Evolutionary conservation across 2,329 filamentous ascomycete species (phyloP), one percentile per base, ranked within the genome.

Genomic region (Colletotrichum sp.): DNA sequence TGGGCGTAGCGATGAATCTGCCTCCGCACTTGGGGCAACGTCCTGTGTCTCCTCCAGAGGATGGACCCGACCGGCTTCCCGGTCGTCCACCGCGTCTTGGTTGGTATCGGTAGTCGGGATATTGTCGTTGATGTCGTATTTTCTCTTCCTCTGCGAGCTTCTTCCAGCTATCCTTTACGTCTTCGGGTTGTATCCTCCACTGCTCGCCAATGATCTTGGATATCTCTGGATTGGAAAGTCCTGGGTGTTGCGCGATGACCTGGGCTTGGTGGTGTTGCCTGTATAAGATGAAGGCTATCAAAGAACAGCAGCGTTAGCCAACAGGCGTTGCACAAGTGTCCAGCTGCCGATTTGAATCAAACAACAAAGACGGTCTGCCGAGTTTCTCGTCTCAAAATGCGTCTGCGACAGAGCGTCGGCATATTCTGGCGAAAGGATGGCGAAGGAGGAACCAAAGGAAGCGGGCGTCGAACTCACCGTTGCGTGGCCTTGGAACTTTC

Each of bases 121-220:
- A 98, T 85, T 96, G 94, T 78, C 93, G 93, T 81, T 95, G 93
- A 84, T 99, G 97, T 22, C 94, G 93, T 76, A 92, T 88, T 87
- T 98, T 98, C 84, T 98, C 97, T 86, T 98, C 94, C 86, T 97
- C 95, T 76, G 97, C 97, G 72, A 98, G 90, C 76, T 90, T 90
- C 84, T 97, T 98, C 97, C 97, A 99, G 83, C 93, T 91, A 78
- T 93, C 91, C 85, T 98, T 98, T 73, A 93, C 89, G 69, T 94
- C 91, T 28, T 93, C 90, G 6, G 92, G 86, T 81, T 97, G 93
- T 71, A 92, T 90, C 81, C 94, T 93, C 97, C 97, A 99, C 90
- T 96, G 94, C 83, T 95, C 92, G 68, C 96, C 96, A 79, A 98
- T 98, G 80, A 98, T 97, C 86, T 98, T 98, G 78, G 96, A 98